These are phyloP conservation scores for Chimonanthus praecox DNA, from an alignment of 164 flowering plant genomes.

Conservation along the genomic window DNA sequence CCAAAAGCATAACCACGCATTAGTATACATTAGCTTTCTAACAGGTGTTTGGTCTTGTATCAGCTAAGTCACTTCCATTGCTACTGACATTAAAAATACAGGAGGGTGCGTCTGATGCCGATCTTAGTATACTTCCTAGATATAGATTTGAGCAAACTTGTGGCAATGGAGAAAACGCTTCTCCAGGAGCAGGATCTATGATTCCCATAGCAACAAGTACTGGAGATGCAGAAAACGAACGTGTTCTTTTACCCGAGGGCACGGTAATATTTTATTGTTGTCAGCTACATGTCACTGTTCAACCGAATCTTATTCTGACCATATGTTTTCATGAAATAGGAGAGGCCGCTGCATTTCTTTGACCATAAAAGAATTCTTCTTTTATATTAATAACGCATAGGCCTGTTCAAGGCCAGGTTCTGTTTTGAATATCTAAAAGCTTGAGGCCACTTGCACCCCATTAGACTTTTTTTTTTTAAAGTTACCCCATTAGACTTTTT, in stretches of 20 bases:
- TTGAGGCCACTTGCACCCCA: no score
- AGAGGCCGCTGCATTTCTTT: not conserved
- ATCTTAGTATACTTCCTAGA: slow-evolving; percentile 68
- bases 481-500: no score
- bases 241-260: slow-evolving; percentile 74
- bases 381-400: no score
- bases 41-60: not conserved
- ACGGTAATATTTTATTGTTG: slow-evolving; percentile 47
- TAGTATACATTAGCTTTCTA: not conserved
- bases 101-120: slow-evolving; percentile 99
- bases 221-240: slow-evolving; percentile 54
- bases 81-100: slow-evolving; percentile 25
- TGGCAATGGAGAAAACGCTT: slow-evolving; percentile 45
- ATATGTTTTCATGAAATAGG: not conserved
- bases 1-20: not conserved
- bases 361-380: not conserved
- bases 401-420: no score
- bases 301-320: not conserved
- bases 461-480: no score
- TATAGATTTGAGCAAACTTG: slow-evolving; percentile 46
- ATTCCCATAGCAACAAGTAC: slow-evolving; percentile 42
- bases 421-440: no score
- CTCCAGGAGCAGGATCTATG: slow-evolving; percentile 69
- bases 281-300: not conserved
- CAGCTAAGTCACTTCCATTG: not conserved